These are phyloP conservation scores for Amphicarpaea edgeworthii DNA, from an alignment of 306 rosid species.

Conservation along the genomic window DNA sequence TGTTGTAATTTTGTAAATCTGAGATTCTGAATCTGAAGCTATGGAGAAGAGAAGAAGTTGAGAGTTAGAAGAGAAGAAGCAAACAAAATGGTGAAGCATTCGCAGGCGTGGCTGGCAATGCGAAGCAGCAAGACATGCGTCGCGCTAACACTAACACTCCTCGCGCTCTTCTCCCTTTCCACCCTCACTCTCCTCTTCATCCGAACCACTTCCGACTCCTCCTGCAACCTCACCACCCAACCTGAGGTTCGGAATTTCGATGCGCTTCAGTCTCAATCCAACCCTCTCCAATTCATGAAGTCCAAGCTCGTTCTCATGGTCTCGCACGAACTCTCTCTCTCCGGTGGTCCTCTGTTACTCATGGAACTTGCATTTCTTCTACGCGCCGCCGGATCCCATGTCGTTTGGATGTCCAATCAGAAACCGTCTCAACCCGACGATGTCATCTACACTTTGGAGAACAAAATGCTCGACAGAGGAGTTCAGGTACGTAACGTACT, in stretches of 20 bases:
- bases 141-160: constrained; percentile 39
- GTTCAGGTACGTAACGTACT: constrained; percentile 65
- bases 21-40: not conserved
- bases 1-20: no score
- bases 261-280: constrained; percentile 25
- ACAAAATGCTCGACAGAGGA: constrained; percentile 83
- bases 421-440: constrained; percentile 60
- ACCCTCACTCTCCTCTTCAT: constrained; percentile 40
- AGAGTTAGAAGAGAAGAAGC: not conserved
- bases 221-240: constrained; percentile 18
- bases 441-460: constrained; percentile 71
- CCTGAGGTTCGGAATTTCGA: not conserved
- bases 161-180: constrained; percentile 35
- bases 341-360: constrained; percentile 74
- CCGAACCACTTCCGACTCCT: constrained; percentile 62
- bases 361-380: constrained; percentile 86
- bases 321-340: constrained; percentile 84
- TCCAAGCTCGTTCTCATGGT: constrained; percentile 87
- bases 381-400: constrained; percentile 74
- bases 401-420: constrained; percentile 79
- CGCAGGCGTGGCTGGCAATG: constrained; percentile 41
- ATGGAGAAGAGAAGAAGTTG: not conserved
- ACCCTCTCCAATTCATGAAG: constrained; percentile 76
- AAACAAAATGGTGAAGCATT: constrained; percentile 28
- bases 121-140: constrained; percentile 69